Percentiles rank a stretch among this genome's conserved stretches.
These are phyloP conservation scores for Effrenium voratum DNA, from an alignment of 73 alveolate genomes.

Conservation along the genomic window DNA sequence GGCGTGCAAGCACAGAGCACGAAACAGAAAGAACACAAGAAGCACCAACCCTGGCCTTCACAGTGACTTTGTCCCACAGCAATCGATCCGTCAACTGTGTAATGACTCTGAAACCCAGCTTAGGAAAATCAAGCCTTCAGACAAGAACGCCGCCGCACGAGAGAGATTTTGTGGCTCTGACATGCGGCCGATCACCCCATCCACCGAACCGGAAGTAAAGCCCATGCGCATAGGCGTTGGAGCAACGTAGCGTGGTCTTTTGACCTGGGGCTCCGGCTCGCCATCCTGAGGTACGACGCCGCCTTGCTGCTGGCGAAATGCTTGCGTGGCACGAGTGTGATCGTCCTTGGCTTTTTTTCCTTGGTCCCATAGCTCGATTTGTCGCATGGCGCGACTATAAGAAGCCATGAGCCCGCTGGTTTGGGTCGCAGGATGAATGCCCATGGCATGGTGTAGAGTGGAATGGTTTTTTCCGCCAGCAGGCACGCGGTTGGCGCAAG, in stretches of 20 bases:
- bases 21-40: background rate
- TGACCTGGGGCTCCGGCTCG: background rate
- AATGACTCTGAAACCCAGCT: constrained; percentile 21
- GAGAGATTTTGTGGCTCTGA: constrained; percentile 10
- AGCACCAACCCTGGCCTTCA: background rate
- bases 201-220: constrained; percentile 6
- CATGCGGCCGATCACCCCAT: constrained; percentile 13
- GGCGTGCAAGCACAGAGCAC: background rate
- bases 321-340: background rate
- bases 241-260: background rate
- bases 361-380: constrained; percentile 12
- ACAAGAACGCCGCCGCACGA: background rate
- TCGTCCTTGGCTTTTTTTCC: background rate
- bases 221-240: constrained; percentile 35
- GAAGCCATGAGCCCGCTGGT: constrained; percentile 61
- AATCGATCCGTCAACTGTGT: constrained; percentile 24
- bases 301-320: background rate
- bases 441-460: constrained; percentile 27
- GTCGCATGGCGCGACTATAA: background rate
- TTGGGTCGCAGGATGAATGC: constrained; percentile 26
- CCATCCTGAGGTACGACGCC: background rate
- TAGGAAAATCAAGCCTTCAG: background rate
- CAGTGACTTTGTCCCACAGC: constrained; percentile 27
- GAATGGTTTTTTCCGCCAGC: background rate
- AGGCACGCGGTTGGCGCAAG: background rate